Conservation (phyloP, 306 rosid species). For the Prunus dulcis region DNA sequence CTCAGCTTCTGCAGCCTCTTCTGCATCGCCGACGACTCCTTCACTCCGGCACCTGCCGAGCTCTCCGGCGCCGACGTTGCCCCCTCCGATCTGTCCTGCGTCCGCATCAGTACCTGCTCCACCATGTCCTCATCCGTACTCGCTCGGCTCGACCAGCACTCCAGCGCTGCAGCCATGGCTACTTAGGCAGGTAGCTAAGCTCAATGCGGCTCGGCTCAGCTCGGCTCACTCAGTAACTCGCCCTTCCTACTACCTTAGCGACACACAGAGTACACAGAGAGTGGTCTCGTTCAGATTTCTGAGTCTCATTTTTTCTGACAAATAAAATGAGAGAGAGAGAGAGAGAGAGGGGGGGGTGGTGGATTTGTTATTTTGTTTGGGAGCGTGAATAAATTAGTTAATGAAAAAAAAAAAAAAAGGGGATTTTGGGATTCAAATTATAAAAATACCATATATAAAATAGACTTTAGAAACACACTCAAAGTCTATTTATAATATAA, state of each 20-base stretch:
- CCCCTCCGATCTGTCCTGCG: slow-evolving; percentile 64
- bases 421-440: no score
- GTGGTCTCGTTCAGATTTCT: slow-evolving; percentile 24
- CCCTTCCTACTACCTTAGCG: not conserved
- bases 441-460: no score
- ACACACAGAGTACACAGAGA: not conserved
- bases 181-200: not conserved
- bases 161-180: slow-evolving; percentile 80
- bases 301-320: slow-evolving; percentile 13
- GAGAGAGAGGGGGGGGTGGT: not conserved
- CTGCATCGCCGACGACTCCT: slow-evolving; percentile 69
- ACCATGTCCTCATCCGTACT: slow-evolving; percentile 65
- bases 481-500: no score
- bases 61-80: slow-evolving; percentile 24
- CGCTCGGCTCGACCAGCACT: slow-evolving; percentile 87
- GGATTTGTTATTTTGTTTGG: not conserved
- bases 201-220: not conserved
- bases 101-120: slow-evolving; percentile 72
- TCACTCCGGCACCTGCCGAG: slow-evolving; percentile 20
- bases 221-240: not conserved
- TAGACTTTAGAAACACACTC: no score
- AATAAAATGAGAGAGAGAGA: not conserved
- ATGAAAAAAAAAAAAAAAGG: not conserved
- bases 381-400: not conserved
- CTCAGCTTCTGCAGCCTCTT: slow-evolving; percentile 67